Base-by-base conservation (phyloP, 208 protist genomes). In the Entamoeba dispar region DNA sequence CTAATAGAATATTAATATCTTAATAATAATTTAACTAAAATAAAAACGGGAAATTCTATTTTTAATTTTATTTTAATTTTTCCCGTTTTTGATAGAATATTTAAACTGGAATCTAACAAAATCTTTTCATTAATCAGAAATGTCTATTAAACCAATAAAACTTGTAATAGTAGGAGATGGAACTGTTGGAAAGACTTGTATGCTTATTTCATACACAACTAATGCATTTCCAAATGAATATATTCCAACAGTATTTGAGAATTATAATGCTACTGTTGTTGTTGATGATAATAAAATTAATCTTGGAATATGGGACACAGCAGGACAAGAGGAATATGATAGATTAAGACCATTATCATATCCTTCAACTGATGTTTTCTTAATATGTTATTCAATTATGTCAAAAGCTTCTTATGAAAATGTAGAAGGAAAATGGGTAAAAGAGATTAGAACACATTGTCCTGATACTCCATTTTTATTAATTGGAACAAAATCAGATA, bases 351-450 rank as follows among this genome's bases (percentile, higher is more conserved):
- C 92, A 38, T 55, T 94, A 3, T 91, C 49, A 43, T 94, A 93
- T 97, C 47, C 92, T 96, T 73, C 86, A 38, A 95, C 96, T 27
- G 92, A 96, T 92, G 94, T 96, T 22, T 96, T 96, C 86, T 91
- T 98, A 4, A 92, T 97, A 49, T 97, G 97, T 94, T 98, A 97
- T 94, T 97, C 96, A 14, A 92, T 97, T 31, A 52, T 51, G 19
- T 57, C 15, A n/a, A 95, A 92, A 31, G 57, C 92, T 19, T 97
- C 96, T 27, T 96, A 97, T 91, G 95, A 96, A 22, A 97, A 97
- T 93, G 95, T 97, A 22, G 91, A 91, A 5, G 69, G 50, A 14
- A 97, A 96, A 91, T 97, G 95, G 95, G 34, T 22, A 10, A 4
- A 51, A 5, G 93, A 94, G 73, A 57, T 95, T 14, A 22, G 3